Evolutionary conservation across 257 asterid genomes (phyloP).

Genomic region (Solanum corneliomulleri): DNA sequence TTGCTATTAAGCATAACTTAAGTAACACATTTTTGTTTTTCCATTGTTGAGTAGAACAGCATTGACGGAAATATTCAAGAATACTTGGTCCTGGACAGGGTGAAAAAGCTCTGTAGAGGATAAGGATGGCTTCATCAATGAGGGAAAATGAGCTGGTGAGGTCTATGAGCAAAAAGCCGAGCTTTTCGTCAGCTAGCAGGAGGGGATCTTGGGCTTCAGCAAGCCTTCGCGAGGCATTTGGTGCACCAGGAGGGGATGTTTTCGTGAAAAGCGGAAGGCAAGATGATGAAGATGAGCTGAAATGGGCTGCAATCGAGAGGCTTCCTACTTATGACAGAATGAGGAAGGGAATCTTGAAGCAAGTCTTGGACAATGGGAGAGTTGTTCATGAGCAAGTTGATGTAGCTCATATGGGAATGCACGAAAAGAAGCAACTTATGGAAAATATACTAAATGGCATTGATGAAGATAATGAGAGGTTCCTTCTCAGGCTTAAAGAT

Average conservation of each 20-base stretch:
- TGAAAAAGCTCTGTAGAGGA: slow-evolving; percentile 8
- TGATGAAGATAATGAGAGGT: slow-evolving; percentile 65
- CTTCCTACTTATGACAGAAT: slow-evolving; percentile 73
- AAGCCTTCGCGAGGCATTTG: slow-evolving; percentile 50
- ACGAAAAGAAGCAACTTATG: slow-evolving; percentile 59
- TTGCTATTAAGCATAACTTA: not conserved
- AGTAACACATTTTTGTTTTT: not conserved
- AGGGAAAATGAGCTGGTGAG: slow-evolving; percentile 44
- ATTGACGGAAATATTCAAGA: not conserved
- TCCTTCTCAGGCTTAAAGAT: slow-evolving; percentile 47
- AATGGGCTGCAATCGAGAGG: slow-evolving; percentile 82
- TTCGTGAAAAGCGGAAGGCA: slow-evolving; percentile 49
- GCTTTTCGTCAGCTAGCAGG: slow-evolving; percentile 44
- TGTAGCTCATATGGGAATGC: slow-evolving; percentile 41
- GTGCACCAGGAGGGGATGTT: slow-evolving; percentile 49
- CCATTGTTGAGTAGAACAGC: not conserved
- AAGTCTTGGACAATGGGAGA: slow-evolving; percentile 54
- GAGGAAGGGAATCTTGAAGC: slow-evolving; percentile 53
- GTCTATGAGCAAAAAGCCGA: slow-evolving; percentile 48
- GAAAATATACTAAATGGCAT: slow-evolving; percentile 46
- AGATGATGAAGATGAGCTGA: slow-evolving; percentile 67
- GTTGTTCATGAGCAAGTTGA: slow-evolving; percentile 55
- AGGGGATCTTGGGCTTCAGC: slow-evolving; percentile 55
- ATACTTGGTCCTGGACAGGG: not conserved
- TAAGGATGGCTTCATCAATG: slow-evolving; percentile 37